Evolutionary conservation across 2,329 filamentous ascomycete species (phyloP), one percentile per base, ranked within the genome.

Genomic region (Xylariaceae sp.): DNA sequence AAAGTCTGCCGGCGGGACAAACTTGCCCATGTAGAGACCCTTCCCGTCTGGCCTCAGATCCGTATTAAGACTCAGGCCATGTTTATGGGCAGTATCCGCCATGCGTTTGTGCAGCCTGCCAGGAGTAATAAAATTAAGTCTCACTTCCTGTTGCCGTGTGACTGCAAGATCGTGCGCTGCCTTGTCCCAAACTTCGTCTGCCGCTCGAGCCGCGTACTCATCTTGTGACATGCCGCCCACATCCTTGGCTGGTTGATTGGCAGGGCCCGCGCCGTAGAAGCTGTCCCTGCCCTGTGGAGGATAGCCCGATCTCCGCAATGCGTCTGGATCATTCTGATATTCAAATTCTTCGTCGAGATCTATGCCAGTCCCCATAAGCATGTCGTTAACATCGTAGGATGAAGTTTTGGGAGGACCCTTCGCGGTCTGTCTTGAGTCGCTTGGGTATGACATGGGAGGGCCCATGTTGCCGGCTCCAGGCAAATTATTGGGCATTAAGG

Each of bases 261-360:
- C 79, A n/a, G 77, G 71, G 2, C 85, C 83, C 15, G 82, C 76
- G 17, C 83, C 83, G 54, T 85, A 86, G 53, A 87, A 83, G 4
- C 75, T 81, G 6, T 74, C 70, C 56, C 79, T 79, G 38, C 73
- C 66, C 11, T 80, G 78, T 1, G 81, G 70, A 12, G 73, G 71
- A 53, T 79, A 80, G 12, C 84, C 72, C 42, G 77, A 74, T 62
- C 77, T 69, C 45, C 76, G 69, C 58, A 82, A 73, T 46, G 83
- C 11, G 9, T 19, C 19, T 5, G 19, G 75, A 51, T 82, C 83
- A 40, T 89, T 85, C 67, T 94, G 76, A 57, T 83, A 88, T 59
- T 90, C 88, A 63, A 95, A 89, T 67, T 96, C 91, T 56, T 90
- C 90, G 51, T 86, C 84, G 42, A 96, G 71, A 71, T 96, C 89